phyloP scores from a whole-genome alignment of 768 basidiomycete genomes.

The Mycena maculata region DNA sequence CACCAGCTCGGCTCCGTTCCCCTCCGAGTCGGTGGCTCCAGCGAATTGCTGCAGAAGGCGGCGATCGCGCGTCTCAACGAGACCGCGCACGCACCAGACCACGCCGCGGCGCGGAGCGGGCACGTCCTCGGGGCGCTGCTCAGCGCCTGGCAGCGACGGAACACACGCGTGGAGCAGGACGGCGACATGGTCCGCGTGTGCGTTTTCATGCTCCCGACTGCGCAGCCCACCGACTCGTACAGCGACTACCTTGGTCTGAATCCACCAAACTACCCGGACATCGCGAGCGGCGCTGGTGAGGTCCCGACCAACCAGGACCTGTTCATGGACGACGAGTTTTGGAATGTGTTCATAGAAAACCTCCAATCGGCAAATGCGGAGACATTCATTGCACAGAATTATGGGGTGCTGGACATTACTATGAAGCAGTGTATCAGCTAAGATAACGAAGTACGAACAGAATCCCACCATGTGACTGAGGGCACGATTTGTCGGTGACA shows the following conservation, averaged over 20 bases:
- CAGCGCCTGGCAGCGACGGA: slow-evolving; percentile 36
- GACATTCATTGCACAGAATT: slow-evolving; percentile 17
- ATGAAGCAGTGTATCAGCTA: no score
- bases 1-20: slow-evolving; percentile 47
- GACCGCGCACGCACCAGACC: slow-evolving; percentile 52
- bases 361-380: slow-evolving; percentile 39
- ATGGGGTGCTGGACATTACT: background rate
- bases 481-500: no score
- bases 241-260: no score
- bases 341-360: slow-evolving; percentile 55
- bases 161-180: background rate
- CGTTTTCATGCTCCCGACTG: background rate
- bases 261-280: background rate
- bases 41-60: slow-evolving; percentile 49
- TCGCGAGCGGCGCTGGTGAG: no score
- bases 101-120: slow-evolving; percentile 55
- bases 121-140: slow-evolving; percentile 51
- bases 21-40: slow-evolving; percentile 51
- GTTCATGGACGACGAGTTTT: slow-evolving; percentile 56
- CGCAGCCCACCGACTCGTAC: background rate
- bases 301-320: slow-evolving; percentile 44
- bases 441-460: no score
- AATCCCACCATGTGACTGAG: no score
- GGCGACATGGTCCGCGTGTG: background rate
- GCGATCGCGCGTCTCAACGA: slow-evolving; percentile 48